Evolutionary conservation across 2,329 filamentous ascomycete species (phyloP).

Genomic region (Incumbomyces delicatus): DNA sequence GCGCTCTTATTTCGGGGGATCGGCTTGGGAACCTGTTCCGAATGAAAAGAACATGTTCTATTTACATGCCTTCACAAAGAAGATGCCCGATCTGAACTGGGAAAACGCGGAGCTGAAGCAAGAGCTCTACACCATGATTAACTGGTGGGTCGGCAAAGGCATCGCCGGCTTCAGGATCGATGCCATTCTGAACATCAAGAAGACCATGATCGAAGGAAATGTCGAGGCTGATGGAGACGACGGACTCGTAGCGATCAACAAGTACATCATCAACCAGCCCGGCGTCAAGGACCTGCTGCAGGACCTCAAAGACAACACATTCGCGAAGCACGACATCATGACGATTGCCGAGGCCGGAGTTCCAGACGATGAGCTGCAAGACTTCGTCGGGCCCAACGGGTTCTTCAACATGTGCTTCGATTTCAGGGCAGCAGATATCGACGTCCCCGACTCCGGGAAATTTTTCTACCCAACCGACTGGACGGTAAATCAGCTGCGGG

Average conservation of each 20-base stretch:
- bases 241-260: slow-evolving; percentile 40
- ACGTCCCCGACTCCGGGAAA: neutral
- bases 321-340: slow-evolving; percentile 53
- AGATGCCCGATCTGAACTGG: slow-evolving; percentile 71
- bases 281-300: slow-evolving; percentile 55
- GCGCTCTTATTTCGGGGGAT: slow-evolving; percentile 28
- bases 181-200: slow-evolving; percentile 55
- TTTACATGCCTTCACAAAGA: slow-evolving; percentile 57
- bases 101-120: slow-evolving; percentile 52
- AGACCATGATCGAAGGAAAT: slow-evolving; percentile 25
- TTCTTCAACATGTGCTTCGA: neutral
- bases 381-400: neutral
- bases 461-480: neutral
- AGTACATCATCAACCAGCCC: slow-evolving; percentile 58
- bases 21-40: slow-evolving; percentile 27
- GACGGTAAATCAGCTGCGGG: too few species aligned
- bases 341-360: slow-evolving; percentile 56
- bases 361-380: slow-evolving; percentile 53
- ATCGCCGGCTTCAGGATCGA: slow-evolving; percentile 60
- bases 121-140: slow-evolving; percentile 58
- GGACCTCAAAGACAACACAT: slow-evolving; percentile 53
- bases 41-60: slow-evolving; percentile 50
- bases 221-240: slow-evolving; percentile 25
- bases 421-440: neutral
- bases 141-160: slow-evolving; percentile 62